Conservation (phyloP, 352 stramenopile genomes). For the Phytophthora hybrid region DNA sequence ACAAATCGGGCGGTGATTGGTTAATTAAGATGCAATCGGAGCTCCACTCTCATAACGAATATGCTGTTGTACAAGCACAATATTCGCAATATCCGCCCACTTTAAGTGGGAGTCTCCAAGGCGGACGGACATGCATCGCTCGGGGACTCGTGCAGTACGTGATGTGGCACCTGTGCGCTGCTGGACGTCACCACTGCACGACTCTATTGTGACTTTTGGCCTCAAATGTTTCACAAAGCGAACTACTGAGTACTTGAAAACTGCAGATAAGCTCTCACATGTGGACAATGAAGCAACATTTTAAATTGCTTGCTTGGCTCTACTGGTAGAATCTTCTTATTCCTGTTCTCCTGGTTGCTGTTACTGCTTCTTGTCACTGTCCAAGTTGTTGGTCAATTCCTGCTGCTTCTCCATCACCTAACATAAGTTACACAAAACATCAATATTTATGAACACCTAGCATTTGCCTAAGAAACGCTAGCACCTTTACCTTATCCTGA, state of each 20-base stretch:
- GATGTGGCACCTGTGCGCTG: constrained; percentile 90
- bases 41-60: too few species aligned
- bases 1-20: too few species aligned
- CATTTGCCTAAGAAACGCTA: neutral
- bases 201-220: constrained; percentile 11
- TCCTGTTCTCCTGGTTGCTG: neutral
- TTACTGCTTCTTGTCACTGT: constrained; percentile 36
- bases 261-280: neutral
- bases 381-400: constrained; percentile 35
- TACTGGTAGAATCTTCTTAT: neutral
- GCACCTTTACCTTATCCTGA: constrained; percentile 62
- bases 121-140: constrained; percentile 58
- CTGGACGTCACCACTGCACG: constrained; percentile 96
- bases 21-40: too few species aligned
- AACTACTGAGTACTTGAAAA: neutral
- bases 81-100: constrained; percentile 17
- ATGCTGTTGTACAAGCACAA: neutral
- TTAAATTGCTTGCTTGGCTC: neutral
- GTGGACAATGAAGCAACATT: neutral
- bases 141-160: constrained; percentile 93
- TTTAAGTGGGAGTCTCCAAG: constrained; percentile 39
- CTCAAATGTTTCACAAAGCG: neutral
- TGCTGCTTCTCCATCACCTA: constrained; percentile 65
- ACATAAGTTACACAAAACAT: constrained; percentile 9
- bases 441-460: neutral